These are phyloP conservation scores for Vitis hybrid DNA, from an alignment of 177 flowering plant species.

Conservation along the genomic window DNA sequence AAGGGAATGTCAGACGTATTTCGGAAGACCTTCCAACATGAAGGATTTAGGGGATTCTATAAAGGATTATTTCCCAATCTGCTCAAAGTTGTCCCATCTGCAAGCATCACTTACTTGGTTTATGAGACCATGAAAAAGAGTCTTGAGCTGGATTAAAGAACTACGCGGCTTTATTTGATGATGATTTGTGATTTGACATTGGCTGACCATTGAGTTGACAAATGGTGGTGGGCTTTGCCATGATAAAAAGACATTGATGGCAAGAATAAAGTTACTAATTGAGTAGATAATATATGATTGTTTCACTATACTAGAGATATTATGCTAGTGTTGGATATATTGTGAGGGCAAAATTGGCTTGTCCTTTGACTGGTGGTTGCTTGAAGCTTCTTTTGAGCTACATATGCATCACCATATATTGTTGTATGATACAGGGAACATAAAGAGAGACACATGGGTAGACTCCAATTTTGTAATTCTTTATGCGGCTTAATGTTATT, in stretches of 20 bases:
- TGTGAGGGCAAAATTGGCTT: slow-evolving; percentile 16
- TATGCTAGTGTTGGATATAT: neutral
- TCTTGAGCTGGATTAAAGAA: slow-evolving; percentile 51
- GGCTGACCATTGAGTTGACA: slow-evolving; percentile 33
- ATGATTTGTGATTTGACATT: slow-evolving; percentile 18
- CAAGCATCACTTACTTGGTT: slow-evolving; percentile 84
- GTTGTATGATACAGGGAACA: slow-evolving; percentile 10
- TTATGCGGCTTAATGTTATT: neutral
- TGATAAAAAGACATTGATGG: slow-evolving; percentile 24
- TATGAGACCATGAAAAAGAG: slow-evolving; percentile 82
- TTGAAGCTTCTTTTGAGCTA: neutral
- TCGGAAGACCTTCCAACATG: slow-evolving; percentile 54
- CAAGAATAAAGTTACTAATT: slow-evolving; percentile 31
- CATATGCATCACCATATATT: neutral
- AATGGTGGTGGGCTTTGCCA: slow-evolving; percentile 7
- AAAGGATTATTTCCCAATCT: slow-evolving; percentile 86
- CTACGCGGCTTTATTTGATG: slow-evolving; percentile 8
- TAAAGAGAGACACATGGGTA: neutral
- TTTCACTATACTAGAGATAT: slow-evolving; percentile 18
- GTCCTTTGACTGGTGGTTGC: neutral
- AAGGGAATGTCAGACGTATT: slow-evolving; percentile 79
- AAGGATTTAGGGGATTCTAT: slow-evolving; percentile 76
- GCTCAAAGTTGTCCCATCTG: slow-evolving; percentile 84
- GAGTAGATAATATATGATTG: slow-evolving; percentile 25
- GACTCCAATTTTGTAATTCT: slow-evolving; percentile 9